Percentiles rank a stretch among this genome's conserved stretches.
Conservation (phyloP, 148 eudicot species). For the Rhododendron henanense region DNA sequence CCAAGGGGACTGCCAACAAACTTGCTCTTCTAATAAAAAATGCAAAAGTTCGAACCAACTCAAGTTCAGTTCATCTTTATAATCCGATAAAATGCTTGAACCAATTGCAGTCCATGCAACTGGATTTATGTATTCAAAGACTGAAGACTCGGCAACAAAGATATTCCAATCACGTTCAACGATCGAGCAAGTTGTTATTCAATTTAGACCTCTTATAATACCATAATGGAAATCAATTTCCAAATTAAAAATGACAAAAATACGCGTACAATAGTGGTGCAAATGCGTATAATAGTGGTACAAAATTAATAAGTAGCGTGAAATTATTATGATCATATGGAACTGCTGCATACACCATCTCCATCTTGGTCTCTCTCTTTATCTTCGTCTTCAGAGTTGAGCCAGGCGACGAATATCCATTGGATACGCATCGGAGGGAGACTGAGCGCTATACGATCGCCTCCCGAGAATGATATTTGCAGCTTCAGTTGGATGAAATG, state of each 20-base stretch:
- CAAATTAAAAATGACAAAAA: not conserved
- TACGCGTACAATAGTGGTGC: not conserved
- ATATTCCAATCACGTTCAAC: not conserved
- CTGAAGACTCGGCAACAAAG: not conserved
- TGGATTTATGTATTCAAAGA: not conserved
- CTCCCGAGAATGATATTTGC: constrained; percentile 45
- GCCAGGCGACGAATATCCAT: constrained; percentile 47
- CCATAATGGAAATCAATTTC: not conserved
- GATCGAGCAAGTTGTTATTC: not conserved
- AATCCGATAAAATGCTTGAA: not conserved
- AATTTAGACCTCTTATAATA: not conserved
- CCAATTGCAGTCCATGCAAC: not conserved
- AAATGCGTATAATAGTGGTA: not conserved
- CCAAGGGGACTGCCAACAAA: no score
- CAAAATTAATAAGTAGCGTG: not conserved
- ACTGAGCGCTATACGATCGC: constrained; percentile 41
- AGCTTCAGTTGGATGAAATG: constrained; percentile 66
- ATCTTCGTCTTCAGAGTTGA: constrained; percentile 16
- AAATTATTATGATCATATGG: not conserved
- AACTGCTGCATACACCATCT: not conserved
- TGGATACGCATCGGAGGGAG: constrained; percentile 49
- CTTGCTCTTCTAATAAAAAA: no score
- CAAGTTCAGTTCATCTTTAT: not conserved
- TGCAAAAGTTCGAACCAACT: not conserved
- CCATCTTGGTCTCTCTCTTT: not conserved